A percentile compares a stretch with the other conserved stretches of the same genome.
Conservation (phyloP, 2,329 filamentous ascomycete genomes). For the Penicillium sp. region DNA sequence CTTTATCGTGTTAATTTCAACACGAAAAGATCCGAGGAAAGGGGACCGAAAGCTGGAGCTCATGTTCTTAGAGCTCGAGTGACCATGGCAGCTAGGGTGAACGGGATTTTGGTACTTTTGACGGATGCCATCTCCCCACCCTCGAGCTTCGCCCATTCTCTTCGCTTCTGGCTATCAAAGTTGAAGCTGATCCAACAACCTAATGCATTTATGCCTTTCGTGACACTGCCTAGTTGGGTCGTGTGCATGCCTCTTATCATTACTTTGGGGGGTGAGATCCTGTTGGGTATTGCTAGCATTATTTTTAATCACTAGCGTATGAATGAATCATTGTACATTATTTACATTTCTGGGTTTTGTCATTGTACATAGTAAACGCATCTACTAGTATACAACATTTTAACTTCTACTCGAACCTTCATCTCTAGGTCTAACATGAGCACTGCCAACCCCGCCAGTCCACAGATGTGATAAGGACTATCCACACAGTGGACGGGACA, state of each 20-base stretch:
- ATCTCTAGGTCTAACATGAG: background rate
- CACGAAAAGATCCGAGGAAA: conserved; percentile 1
- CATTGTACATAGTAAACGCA: background rate
- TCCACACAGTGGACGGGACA: background rate
- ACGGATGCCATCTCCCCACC: conserved; percentile 14
- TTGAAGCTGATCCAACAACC: conserved; percentile 14
- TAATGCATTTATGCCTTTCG: background rate
- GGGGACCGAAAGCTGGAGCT: conserved; percentile 1
- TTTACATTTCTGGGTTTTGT: background rate
- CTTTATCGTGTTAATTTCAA: background rate
- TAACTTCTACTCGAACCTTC: background rate
- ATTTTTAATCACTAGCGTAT: conserved; percentile 23
- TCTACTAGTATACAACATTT: background rate
- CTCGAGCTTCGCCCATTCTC: conserved; percentile 7
- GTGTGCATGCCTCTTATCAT: conserved; percentile 3
- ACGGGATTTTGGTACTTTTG: conserved; percentile 10
- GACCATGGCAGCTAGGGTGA: conserved; percentile 8
- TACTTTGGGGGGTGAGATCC: conserved; percentile 3
- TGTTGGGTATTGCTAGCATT: conserved; percentile 22
- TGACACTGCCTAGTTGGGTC: background rate
- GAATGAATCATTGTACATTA: conserved; percentile 27
- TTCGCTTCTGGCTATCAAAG: conserved; percentile 16
- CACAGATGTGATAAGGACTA: background rate
- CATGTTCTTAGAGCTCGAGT: conserved; percentile 1
- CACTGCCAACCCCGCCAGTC: background rate